phyloP scores from a whole-genome alignment of 768 basidiomycete species.

The Auricularia heimuer region DNA sequence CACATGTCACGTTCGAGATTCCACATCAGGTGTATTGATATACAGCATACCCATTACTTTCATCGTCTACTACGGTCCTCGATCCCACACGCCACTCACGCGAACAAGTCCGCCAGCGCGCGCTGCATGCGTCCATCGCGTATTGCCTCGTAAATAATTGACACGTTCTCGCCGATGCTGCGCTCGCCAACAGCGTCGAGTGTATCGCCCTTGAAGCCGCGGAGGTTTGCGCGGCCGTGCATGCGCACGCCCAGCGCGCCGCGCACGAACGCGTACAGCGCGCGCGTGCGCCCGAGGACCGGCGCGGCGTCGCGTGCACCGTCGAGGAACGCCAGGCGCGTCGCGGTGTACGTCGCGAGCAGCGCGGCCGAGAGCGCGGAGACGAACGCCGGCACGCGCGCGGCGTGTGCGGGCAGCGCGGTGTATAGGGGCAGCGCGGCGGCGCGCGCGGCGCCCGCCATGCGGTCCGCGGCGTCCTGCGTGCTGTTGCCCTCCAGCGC shows the following conservation, averaged over 20 bases:
- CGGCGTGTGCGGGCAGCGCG: constrained; percentile 27
- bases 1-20: too few relatives aligned
- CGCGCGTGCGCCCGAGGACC: constrained; percentile 56
- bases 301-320: constrained; percentile 54
- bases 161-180: constrained; percentile 61
- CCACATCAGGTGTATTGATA: too few relatives aligned
- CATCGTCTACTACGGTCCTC: too few relatives aligned
- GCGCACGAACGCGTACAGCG: constrained; percentile 72
- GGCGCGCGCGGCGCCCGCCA: constrained; percentile 60
- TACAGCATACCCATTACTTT: too few relatives aligned
- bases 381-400: constrained; percentile 18
- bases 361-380: constrained; percentile 12
- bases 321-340: constrained; percentile 47
- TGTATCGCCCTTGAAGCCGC: constrained; percentile 31
- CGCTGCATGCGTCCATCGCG: constrained; percentile 59
- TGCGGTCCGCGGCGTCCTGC: constrained; percentile 61
- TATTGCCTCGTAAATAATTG: constrained; percentile 70
- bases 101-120: constrained; percentile 46
- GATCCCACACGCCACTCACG: neutral
- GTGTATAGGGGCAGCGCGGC: constrained; percentile 57
- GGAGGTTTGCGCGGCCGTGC: constrained; percentile 68
- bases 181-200: constrained; percentile 50
- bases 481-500: constrained; percentile 56
- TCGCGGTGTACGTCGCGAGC: constrained; percentile 8
- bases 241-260: constrained; percentile 62